Base-by-base conservation (phyloP, 2,329 filamentous ascomycete species). In the Lasiodiplodia gonubiensis region DNA sequence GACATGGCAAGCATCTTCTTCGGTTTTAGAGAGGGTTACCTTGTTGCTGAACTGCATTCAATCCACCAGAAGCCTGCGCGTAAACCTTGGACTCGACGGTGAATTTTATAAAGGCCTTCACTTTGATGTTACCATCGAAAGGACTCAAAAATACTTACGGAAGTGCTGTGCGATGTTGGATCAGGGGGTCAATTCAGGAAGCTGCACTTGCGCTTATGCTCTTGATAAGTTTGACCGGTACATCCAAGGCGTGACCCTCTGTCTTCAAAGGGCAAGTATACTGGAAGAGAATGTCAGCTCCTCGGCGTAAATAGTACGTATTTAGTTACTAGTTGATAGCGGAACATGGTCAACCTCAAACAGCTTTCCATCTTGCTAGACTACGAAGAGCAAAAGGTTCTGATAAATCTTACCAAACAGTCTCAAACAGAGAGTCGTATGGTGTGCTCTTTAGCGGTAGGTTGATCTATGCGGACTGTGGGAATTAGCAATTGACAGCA, bases 301-400 rank as follows among this genome's bases (percentile, higher is more conserved):
- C 51, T n/a, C 55, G 1, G 25, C 23, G 0, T 37, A 60, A 21
- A 35, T 68, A 2, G 66, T 68, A 65, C 14, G 66, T 42, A 14
- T 14, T n/a, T n/a, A 30, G 18, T 14, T 37, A 27, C 2, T 16
- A 2, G 25, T 16, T 25, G 3, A 18, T 16, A 2, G 16, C 1
- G 18, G 11, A 25, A 25, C 16, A 7, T n/a, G 25, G 23, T 14
- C 25, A 16, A 59, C 27, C 4, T 49, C 4, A 2, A 16, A 18
- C 16, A 70, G 68, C 52, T 70, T 11, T 70, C 68, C 11, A 67
- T 68, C 37, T 51, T 70, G 1, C 51, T 70, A 18, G 52, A 25
- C 12, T 70, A 70, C 33, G 68, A 70, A 25, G 67, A 70, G 11
- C 63, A 64, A 18, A 42, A 33, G 37, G 64, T 63, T 1, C 39